Base-by-base conservation (phyloP, 768 basidiomycete genomes). In the Boletus eberwhitei region DNA sequence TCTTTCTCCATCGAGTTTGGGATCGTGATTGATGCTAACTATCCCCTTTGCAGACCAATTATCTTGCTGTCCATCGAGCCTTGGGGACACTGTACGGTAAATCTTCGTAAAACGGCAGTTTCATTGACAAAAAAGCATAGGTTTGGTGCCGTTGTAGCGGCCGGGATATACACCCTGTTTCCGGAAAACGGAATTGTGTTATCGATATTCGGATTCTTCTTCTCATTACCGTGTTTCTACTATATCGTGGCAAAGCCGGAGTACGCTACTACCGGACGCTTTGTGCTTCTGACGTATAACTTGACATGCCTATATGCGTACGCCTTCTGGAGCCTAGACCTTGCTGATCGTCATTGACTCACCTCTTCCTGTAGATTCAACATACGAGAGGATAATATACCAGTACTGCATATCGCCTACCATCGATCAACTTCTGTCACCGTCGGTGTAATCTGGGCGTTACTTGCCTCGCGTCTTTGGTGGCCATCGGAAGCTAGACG, bases 401-500 rank as follows among this genome's bases (percentile, higher is more conserved):
- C 84, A 2, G 86, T 90, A 0, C 59, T 83, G 34, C 71, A 81
- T 31, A 83, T 97, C 48, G 96, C 93, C 0, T 75, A 80, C 32
- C 83, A 87, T 63, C 87, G 97, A 44, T 87, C 87, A 1, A 60
- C 87, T 5, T 81, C 95, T 32, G 96, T 99, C 19, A 88, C 80
- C 1, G 79, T 81, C 8, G 97, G 96, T 8, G 91, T 94, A 3
- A 66, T 95, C 2, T 98, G 91, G 90, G 94, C 94, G 0, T 81
- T 86, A 4, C 72, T 98, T 46, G 85, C 97, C 21, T 93, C 91
- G 5, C 77, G 92, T 44, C 87, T 88, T 58, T 93, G 94, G 90
- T 98, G 95, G 96, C 97, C 97, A 1, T 83, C 90, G 9, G 95
- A 97, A 64, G 97, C 97, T 0, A 76, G 96, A 43, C 77, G 89